phyloP scores from a whole-genome alignment of 148 eudicot genomes.

The Heliamphora exappendiculata region DNA sequence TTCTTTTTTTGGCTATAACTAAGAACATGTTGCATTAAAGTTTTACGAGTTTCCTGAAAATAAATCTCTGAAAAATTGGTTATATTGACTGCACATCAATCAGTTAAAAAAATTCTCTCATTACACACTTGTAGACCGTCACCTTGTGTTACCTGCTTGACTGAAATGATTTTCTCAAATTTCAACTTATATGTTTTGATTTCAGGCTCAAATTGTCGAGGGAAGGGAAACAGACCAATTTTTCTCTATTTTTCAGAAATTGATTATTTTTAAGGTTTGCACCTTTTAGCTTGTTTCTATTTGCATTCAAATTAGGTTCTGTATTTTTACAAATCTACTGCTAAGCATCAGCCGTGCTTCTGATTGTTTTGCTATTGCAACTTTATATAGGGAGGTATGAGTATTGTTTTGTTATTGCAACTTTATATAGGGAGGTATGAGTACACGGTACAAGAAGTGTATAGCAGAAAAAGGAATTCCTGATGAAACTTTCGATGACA shows the following conservation, averaged over 20 bases:
- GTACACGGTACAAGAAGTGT: constrained; percentile 23
- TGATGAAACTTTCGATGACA: constrained; percentile 30
- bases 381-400: constrained; percentile 29
- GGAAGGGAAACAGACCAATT: constrained; percentile 39
- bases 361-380: constrained; percentile 6
- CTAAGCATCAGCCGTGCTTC: neutral
- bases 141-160: neutral
- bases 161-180: neutral
- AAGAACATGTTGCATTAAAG: too few relatives aligned
- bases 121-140: neutral
- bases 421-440: constrained; percentile 29
- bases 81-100: too few relatives aligned
- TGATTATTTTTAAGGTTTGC: constrained; percentile 35
- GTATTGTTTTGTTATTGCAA: constrained; percentile 8
- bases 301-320: neutral
- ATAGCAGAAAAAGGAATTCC: constrained; percentile 22
- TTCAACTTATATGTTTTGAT: constrained; percentile 14
- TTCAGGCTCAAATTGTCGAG: constrained; percentile 38
- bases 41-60: too few relatives aligned
- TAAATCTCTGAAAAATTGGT: too few relatives aligned
- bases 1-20: too few relatives aligned
- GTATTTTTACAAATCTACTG: neutral
- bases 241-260: constrained; percentile 28
- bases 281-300: constrained; percentile 3
- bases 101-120: neutral